Evolutionary conservation across 352 stramenopile species (phyloP).

Genomic region (Globisporangium paroecandrum): DNA sequence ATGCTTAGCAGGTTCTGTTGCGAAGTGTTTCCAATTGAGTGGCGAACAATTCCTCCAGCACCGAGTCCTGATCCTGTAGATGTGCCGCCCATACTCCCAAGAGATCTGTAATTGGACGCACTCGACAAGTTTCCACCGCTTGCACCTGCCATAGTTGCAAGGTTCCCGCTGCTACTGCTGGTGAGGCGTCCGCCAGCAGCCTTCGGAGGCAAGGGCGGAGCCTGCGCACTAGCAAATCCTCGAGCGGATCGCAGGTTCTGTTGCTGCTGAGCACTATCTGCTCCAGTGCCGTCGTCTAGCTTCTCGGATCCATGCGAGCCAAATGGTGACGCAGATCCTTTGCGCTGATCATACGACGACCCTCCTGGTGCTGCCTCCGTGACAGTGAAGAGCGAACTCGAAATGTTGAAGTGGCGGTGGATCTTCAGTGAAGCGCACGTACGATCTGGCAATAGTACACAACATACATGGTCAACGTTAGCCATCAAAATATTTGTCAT

Average conservation of each 20-base stretch:
- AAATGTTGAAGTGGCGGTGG: slow-evolving; percentile 56
- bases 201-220: slow-evolving; percentile 17
- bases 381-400: slow-evolving; percentile 71
- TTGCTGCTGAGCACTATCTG: slow-evolving; percentile 3
- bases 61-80: neutral
- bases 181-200: neutral
- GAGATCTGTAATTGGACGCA: slow-evolving; percentile 14
- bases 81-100: slow-evolving; percentile 13
- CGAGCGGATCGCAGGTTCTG: slow-evolving; percentile 7
- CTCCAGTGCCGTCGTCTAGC: slow-evolving; percentile 11
- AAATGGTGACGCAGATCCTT: slow-evolving; percentile 10
- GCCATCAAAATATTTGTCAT: neutral
- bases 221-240: slow-evolving; percentile 6
- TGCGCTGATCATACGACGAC: slow-evolving; percentile 21
- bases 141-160: neutral
- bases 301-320: slow-evolving; percentile 17
- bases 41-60: slow-evolving; percentile 12
- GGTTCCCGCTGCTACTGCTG: slow-evolving; percentile 20
- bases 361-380: slow-evolving; percentile 7
- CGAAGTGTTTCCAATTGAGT: slow-evolving; percentile 16
- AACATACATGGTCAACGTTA: neutral
- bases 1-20: slow-evolving; percentile 20
- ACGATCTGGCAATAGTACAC: slow-evolving; percentile 41
- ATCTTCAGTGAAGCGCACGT: slow-evolving; percentile 83
- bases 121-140: slow-evolving; percentile 1